Evolutionary conservation across 1,284 basidiomycete genomes (phyloP), one percentile per base, ranked within the genome.

Genomic region (Athelia sp.): DNA sequence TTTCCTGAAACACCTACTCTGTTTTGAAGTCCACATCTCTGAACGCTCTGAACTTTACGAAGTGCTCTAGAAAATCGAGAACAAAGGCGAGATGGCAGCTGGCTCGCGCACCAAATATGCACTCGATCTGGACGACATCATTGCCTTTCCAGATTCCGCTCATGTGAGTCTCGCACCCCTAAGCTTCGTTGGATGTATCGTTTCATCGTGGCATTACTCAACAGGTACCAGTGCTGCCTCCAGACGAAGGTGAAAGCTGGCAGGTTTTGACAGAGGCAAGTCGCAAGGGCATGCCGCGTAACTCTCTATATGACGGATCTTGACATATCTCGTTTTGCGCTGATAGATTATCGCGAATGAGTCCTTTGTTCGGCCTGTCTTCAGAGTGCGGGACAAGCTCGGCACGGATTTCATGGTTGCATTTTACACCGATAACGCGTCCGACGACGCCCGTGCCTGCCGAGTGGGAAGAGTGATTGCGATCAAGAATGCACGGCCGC

Each of bases 61-160:
- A n/a, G n/a, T n/a, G n/a, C n/a, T n/a, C n/a, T n/a, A n/a, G n/a
- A n/a, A n/a, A n/a, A n/a, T n/a, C n/a, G n/a, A n/a, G n/a, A n/a
- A n/a, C n/a, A n/a, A n/a, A n/a, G n/a, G n/a, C n/a, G 17, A 44
- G 4, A 29, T 44, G 43, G 43, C 21, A 44, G 19, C 43, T 6
- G 43, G 43, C 43, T 8, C 36, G n/a, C 15, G 15, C 4, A 45
- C 15, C 18, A 45, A 43, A 19, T 56, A 53, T 50, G 56, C 54
- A 22, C 56, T 59, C 36, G 56, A 59, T 48, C 51, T 59, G 21
- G 50, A 56, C 21, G 56, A 58, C 17, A 56, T 58, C 15, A 58
- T 58, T 6, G 48, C 54, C 9, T 58, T 58, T 46, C 55, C 57
- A 4, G 54, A 58, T 46, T 21, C 49, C 21, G 49, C n/a, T 3